A percentile compares a stretch with the other conserved stretches of the same genome.
Conservation (phyloP, 495 filamentous ascomycete species). For the Penicillium silybi region DNA sequence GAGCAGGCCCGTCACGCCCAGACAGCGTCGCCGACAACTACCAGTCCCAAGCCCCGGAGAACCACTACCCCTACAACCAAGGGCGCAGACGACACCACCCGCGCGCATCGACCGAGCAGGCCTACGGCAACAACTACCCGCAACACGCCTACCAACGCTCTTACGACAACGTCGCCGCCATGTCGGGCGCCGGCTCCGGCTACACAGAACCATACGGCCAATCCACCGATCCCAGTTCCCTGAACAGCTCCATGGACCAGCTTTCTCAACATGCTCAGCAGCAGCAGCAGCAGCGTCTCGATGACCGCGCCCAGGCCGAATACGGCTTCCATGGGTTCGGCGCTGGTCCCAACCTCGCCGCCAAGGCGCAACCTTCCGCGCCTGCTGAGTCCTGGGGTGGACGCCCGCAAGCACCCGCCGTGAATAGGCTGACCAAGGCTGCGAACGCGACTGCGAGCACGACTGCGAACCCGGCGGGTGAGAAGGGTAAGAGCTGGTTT, state of each 20-base stretch:
- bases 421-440: constrained; percentile 15
- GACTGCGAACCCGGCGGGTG: constrained; percentile 14
- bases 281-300: constrained; percentile 30
- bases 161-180: constrained; percentile 76
- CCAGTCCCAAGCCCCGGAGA: constrained; percentile 34
- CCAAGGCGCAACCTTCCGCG: constrained; percentile 3
- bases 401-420: constrained; percentile 24
- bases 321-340: constrained; percentile 55
- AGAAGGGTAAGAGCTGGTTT: constrained; percentile 89
- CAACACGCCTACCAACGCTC: constrained; percentile 69
- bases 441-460: too few relatives aligned
- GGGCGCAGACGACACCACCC: constrained; percentile 40
- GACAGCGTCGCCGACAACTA: constrained; percentile 55
- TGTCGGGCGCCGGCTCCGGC: constrained; percentile 61
- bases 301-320: constrained; percentile 51
- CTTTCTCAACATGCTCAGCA: constrained; percentile 50
- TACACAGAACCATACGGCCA: constrained; percentile 69
- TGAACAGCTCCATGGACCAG: constrained; percentile 85
- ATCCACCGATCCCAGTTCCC: constrained; percentile 82
- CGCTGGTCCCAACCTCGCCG: constrained; percentile 30
- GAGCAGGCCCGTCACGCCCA: constrained; percentile 43
- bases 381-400: constrained; percentile 12
- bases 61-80: constrained; percentile 35
- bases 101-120: constrained; percentile 49
- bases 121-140: constrained; percentile 52